Evolutionary conservation across 352 stramenopile genomes (phyloP).

Genomic region (Pythium plurisporium): DNA sequence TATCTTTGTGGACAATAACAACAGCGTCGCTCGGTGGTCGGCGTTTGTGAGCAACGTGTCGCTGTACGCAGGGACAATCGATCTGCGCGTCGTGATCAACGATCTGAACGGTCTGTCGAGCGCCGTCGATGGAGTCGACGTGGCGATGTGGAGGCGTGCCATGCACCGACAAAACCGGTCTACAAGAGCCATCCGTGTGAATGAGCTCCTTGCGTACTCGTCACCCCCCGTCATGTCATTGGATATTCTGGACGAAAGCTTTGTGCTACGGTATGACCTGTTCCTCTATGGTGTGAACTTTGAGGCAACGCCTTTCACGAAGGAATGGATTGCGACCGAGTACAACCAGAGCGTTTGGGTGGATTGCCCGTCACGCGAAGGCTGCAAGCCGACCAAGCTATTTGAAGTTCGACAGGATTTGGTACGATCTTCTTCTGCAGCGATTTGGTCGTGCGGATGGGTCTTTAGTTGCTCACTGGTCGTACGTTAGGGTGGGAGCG

Average conservation of each 20-base stretch:
- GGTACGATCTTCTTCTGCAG: slow-evolving; percentile 35
- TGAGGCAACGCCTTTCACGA: slow-evolving; percentile 29
- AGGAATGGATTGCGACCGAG: slow-evolving; percentile 49
- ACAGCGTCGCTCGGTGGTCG: slow-evolving; percentile 49
- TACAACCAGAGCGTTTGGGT: slow-evolving; percentile 79
- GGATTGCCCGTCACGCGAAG: slow-evolving; percentile 35
- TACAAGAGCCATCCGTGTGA: not conserved
- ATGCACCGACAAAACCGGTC: slow-evolving; percentile 1
- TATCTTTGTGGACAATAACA: slow-evolving; percentile 57
- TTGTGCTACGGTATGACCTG: slow-evolving; percentile 63
- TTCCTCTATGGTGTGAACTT: slow-evolving; percentile 64
- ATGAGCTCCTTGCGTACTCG: not conserved
- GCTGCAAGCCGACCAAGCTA: slow-evolving; percentile 48
- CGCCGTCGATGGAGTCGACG: not conserved
- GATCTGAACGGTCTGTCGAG: slow-evolving; percentile 44
- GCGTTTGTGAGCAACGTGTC: slow-evolving; percentile 73
- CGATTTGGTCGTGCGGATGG: slow-evolving; percentile 16
- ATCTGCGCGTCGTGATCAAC: slow-evolving; percentile 47
- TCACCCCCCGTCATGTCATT: slow-evolving; percentile 5
- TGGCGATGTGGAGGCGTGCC: slow-evolving; percentile 5
- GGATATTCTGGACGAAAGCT: slow-evolving; percentile 39
- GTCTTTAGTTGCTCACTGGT: not conserved
- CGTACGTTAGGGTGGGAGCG: slow-evolving; percentile 43
- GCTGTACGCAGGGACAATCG: slow-evolving; percentile 52
- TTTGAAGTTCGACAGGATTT: slow-evolving; percentile 74